Percentiles rank a stretch among this genome's conserved stretches.
phyloP scores from a whole-genome alignment of 441 rosid species.

The Arabidopsis lyrata region DNA sequence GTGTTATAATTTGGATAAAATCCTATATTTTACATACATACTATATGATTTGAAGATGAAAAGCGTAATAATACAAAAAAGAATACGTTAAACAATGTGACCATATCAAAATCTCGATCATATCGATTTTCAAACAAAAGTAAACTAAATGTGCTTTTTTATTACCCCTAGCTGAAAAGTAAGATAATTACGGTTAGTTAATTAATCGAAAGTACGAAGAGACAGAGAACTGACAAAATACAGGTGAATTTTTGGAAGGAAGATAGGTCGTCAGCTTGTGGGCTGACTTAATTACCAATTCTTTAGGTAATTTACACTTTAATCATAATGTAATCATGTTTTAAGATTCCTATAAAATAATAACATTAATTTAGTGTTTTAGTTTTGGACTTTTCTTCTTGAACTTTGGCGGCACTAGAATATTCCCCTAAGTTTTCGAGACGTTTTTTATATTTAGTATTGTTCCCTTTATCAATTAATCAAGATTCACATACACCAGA shows the following conservation, averaged over 20 bases:
- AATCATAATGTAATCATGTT: slow-evolving; percentile 95
- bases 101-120: slow-evolving; percentile 30
- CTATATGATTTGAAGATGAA: too few species aligned
- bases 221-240: slow-evolving; percentile 89
- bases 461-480: slow-evolving; percentile 21
- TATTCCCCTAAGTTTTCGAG: slow-evolving; percentile 79
- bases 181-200: slow-evolving; percentile 10
- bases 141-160: slow-evolving; percentile 23
- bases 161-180: slow-evolving; percentile 31
- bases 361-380: slow-evolving; percentile 49
- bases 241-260: slow-evolving; percentile 86
- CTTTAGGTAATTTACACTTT: slow-evolving; percentile 48
- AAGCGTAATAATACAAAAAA: not conserved
- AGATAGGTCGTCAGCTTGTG: slow-evolving; percentile 69
- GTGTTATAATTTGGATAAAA: not conserved
- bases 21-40: too few species aligned
- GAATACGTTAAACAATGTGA: not conserved
- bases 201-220: slow-evolving; percentile 27
- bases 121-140: slow-evolving; percentile 36
- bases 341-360: slow-evolving; percentile 37
- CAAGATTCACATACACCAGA: slow-evolving; percentile 28
- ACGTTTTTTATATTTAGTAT: slow-evolving; percentile 34
- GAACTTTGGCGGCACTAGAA: slow-evolving; percentile 85
- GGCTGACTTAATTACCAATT: slow-evolving; percentile 80
- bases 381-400: slow-evolving; percentile 81